phyloP scores from a whole-genome alignment of 306 rosid species.

The Vigna nakashimae region DNA sequence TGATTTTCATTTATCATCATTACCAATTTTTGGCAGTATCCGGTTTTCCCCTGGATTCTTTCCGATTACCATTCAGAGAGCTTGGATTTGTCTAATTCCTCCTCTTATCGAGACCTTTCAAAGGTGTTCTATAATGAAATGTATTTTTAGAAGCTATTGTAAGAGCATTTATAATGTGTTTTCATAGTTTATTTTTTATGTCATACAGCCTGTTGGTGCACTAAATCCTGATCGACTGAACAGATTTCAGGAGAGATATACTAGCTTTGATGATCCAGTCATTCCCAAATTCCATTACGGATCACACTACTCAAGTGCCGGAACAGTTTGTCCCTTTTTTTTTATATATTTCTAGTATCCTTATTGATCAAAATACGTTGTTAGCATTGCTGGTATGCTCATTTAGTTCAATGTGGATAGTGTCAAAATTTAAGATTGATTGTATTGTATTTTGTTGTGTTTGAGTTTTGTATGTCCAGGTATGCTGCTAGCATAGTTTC shows the following conservation, averaged over 20 bases:
- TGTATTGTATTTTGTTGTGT: background rate
- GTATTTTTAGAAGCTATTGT: conserved; percentile 31
- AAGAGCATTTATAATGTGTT: background rate
- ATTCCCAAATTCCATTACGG: conserved; percentile 98
- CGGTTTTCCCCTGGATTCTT: conserved; percentile 98
- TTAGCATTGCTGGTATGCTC: conserved; percentile 13
- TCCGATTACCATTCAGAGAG: conserved; percentile 88
- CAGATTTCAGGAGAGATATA: conserved; percentile 92
- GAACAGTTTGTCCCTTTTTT: conserved; percentile 74
- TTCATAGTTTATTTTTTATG: conserved; percentile 38
- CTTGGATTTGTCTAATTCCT: conserved; percentile 87
- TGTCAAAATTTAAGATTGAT: conserved; percentile 28
- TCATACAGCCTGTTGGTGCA: conserved; percentile 90
- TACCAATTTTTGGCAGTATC: conserved; percentile 75
- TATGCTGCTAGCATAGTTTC: conserved; percentile 7
- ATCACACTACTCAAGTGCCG: conserved; percentile 99
- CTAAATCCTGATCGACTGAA: conserved; percentile 78
- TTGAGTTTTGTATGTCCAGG: background rate
- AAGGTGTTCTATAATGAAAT: conserved; percentile 64
- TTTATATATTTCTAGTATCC: conserved; percentile 9
- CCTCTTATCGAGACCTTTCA: conserved; percentile 90
- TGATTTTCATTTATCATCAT: conserved; percentile 35
- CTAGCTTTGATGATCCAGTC: conserved; percentile 95
- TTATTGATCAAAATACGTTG: conserved; percentile 29
- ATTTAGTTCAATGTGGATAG: conserved; percentile 22